Base-by-base conservation (phyloP, 1,139 yeast genomes). In the Torulaspora pretoriensis region DNA sequence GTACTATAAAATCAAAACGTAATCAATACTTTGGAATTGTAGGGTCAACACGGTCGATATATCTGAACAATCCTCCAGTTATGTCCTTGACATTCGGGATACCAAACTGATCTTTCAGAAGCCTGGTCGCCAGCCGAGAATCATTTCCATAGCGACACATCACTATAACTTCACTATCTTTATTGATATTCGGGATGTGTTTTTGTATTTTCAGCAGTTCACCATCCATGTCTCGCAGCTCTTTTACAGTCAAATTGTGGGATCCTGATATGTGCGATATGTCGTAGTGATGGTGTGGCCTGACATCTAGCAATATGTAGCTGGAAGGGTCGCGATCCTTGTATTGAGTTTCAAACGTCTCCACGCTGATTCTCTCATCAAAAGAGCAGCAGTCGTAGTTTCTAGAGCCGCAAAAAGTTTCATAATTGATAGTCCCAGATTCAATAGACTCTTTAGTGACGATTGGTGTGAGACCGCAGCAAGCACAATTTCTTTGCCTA, bases 101-200 rank as follows among this genome's bases (percentile, higher is more conserved):
- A 0, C 80, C 79, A 45, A 76, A 68, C 3, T 71, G 67, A 10
- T 75, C 78, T 39, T 72, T 68, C 39, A 92, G 64, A 38, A 73
- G 67, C 48, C 71, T 67, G 0, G 86, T 80, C 0, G 96, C 95
- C 14, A 80, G 65, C 57, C 87, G 92, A 0, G 97, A 90, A 62
- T 92, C 97, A 62, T 88, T 89, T 4, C 99, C 99, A 60, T 73
- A 81, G 31, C 97, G 74, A 64, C 99, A 92, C 12, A 90, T 71
- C 4, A 64, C 62, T 7, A 63, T 45, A 3, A 63, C 53, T 37
- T 62, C 63, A 26, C 58, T 54, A 12, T 54, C 47, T 17, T 44
- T 13, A n/a, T 37, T 38, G 2, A 64, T 14, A 4, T 30, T 34
- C 2, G 67, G 64, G 2, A 63, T 49, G 22, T 36, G 28, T 7